Evolutionary conservation across 2,329 filamentous ascomycete species (phyloP), one percentile per base, ranked within the genome.

Genomic region (Cytospora piceicola): DNA sequence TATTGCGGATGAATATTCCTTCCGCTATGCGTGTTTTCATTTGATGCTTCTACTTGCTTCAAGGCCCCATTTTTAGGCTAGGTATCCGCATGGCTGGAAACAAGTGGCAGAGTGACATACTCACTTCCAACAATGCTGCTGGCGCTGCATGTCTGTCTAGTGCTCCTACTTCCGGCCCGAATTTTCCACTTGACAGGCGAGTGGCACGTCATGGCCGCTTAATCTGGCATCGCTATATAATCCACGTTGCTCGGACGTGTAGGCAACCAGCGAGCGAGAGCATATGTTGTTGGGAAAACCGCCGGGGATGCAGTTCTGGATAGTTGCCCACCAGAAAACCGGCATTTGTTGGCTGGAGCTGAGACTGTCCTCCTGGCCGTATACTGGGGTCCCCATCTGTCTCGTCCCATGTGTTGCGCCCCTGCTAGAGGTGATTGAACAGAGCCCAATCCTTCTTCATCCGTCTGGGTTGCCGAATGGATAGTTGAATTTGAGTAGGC

Each of bases 401-500:
- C 32, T 14, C 32, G 32, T 14, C 32, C 32, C 8, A 20, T 42
- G 39, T 42, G 39, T 42, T n/a, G 39, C 39, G 39, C 20, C 39
- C 20, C 39, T n/a, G 39, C 39, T n/a, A 14, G 20, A 42, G 39
- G 15, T 9, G 17, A 42, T 42, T 4, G 15, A 42, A 20, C 8
- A 24, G 14, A 22, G 11, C 0, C 1, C 11, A 4, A 5, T 2
- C 9, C 30, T 24, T 12, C 30, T 22, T 63, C 61, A 63, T 36
- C 61, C 53, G n/a, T 63, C 61, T 51, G 61, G 53, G 34, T 90
- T 90, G 0, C 95, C 95, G 82, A 98, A 98, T 0, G 94, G 94
- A 79, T 97, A 92, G 76, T 99, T 99, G 76, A 98, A 99, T 80
- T 99, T 99, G 71, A 99, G 79, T 73, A 98, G 76, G 12, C 93